Base-by-base conservation (phyloP, 139 green algal species). In the Desmodesmus armatus region DNA sequence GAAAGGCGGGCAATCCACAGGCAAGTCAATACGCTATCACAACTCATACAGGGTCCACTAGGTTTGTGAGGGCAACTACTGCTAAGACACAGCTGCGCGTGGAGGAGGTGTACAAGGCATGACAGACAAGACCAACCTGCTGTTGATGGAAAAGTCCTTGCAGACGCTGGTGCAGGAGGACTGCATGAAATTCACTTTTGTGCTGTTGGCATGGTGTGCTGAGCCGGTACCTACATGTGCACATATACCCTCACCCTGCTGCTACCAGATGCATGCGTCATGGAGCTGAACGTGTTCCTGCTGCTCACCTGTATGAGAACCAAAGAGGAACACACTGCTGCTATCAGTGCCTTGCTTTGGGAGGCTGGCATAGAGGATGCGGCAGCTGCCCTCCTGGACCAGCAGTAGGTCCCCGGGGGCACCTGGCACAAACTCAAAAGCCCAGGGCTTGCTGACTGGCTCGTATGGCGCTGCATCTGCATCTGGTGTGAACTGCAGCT, bases 401-500 rank as follows among this genome's bases (percentile, higher is more conserved):
- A 86, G 39, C 49, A 86, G 31, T 1, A 86, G 3, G 39, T 86
- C 80, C 17, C 80, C 80, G 19, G 80, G 80, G 4, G 53, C n/a
- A 2, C 80, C 80, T 29, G 80, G 80, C 49, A 86, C 80, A 47
- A 86, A 86, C 43, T 77, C 79, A 55, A 85, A 85, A 2, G 41
- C 33, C 63, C 63, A 66, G 19, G 62, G 70, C 37, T 78, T 74
- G 17, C 17, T 69, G 1, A 84, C 65, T 31, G 80, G 49, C 51
- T 67, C 51, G 25, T 41, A 17, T 6, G 69, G 35, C 3, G 39
- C 37, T n/a, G 35, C 55, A 25, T 78, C 80, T 27, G 33, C 21
- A 3, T 29, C 55, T 29, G 37, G 49, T 3, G 39, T 5, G 9
- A 86, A 29, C 19, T 86, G 69, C 53, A 86, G 69, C 80, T 72